phyloP scores from a whole-genome alignment of 2,329 filamentous ascomycete genomes.

The Ilyonectria sp. region DNA sequence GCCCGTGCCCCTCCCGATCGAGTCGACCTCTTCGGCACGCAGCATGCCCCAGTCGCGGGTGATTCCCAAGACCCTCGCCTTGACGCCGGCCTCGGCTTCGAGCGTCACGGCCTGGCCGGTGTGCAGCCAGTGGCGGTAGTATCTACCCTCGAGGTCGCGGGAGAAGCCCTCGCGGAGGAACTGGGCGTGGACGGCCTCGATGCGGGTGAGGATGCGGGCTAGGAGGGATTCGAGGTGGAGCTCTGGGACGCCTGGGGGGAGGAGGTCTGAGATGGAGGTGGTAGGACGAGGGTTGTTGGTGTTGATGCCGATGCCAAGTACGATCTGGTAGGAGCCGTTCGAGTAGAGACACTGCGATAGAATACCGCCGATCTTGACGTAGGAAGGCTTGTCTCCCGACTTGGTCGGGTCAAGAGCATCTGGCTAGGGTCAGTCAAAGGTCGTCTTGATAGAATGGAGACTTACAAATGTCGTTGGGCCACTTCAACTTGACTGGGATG shows the following conservation, averaged over 20 bases:
- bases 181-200: slow-evolving; percentile 82
- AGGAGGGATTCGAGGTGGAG: slow-evolving; percentile 86
- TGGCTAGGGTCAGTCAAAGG: slow-evolving; percentile 41
- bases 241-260: slow-evolving; percentile 65
- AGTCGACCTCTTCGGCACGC: slow-evolving; percentile 85
- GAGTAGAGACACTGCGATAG: slow-evolving; percentile 90
- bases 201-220: slow-evolving; percentile 82
- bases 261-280: slow-evolving; percentile 84
- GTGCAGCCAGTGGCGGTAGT: slow-evolving; percentile 91
- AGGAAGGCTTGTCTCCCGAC: slow-evolving; percentile 63
- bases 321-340: slow-evolving; percentile 83
- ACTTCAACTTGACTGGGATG: slow-evolving; percentile 90
- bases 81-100: slow-evolving; percentile 83
- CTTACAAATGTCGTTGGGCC: slow-evolving; percentile 95
- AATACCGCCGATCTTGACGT: slow-evolving; percentile 94
- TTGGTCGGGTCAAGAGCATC: slow-evolving; percentile 77
- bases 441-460: accelerated
- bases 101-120: slow-evolving; percentile 80
- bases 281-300: slow-evolving; percentile 88
- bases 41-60: slow-evolving; percentile 93
- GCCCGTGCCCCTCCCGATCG: slow-evolving; percentile 81
- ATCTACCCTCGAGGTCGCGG: slow-evolving; percentile 78
- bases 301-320: slow-evolving; percentile 91
- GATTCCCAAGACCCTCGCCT: slow-evolving; percentile 86
- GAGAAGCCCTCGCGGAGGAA: slow-evolving; percentile 86